Evolutionary conservation across 768 basidiomycete species (phyloP).

Genomic region (Russula vinacea): DNA sequence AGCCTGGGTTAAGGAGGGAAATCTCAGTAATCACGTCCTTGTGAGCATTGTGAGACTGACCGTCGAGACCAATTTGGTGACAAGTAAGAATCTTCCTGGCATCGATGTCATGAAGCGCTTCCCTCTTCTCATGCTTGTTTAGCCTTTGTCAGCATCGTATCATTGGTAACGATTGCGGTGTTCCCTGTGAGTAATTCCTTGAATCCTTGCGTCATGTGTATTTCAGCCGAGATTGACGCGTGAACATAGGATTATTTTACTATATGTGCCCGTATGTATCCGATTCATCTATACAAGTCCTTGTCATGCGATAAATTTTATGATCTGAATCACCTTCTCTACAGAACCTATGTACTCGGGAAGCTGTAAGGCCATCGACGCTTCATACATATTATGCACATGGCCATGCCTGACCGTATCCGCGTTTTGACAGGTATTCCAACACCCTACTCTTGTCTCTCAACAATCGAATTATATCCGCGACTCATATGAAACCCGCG

Average conservation of each 20-base stretch:
- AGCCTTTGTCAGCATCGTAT: constrained; percentile 5
- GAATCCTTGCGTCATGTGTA: not conserved
- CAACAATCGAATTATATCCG: constrained; percentile 28
- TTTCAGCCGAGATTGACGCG: not conserved
- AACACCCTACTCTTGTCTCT: constrained; percentile 34
- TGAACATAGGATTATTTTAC: constrained; percentile 3
- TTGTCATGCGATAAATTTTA: not conserved
- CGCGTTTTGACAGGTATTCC: constrained; percentile 22
- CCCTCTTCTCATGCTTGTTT: not conserved
- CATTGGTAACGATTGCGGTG: not conserved
- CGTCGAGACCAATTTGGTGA: constrained; percentile 32
- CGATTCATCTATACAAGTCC: not conserved
- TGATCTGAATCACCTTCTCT: not conserved
- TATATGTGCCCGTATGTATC: constrained; percentile 5
- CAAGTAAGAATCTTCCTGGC: constrained; percentile 10
- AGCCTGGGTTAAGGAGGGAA: not conserved
- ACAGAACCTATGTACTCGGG: constrained; percentile 16
- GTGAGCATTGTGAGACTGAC: constrained; percentile 30
- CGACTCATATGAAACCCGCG: not conserved
- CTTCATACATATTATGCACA: no score
- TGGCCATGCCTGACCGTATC: no score
- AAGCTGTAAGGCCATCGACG: constrained; percentile 9
- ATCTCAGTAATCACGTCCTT: constrained; percentile 15
- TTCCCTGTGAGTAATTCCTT: constrained; percentile 5
- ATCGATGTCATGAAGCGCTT: not conserved